These are phyloP conservation scores for Schizosaccharomyces osmophilus DNA, from an alignment of 805 yeast genomes.

Conservation along the genomic window DNA sequence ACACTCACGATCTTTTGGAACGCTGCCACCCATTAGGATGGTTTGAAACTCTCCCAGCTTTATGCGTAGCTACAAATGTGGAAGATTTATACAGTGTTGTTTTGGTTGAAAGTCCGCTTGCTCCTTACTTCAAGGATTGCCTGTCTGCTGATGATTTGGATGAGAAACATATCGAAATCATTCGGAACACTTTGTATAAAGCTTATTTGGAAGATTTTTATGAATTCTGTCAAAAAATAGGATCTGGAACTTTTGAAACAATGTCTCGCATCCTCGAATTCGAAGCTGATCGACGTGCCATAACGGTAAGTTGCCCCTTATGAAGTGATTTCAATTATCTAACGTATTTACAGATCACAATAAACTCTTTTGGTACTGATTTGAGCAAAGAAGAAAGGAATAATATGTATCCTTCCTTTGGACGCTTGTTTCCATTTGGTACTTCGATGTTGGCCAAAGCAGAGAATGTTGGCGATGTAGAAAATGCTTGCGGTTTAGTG, in stretches of 20 bases:
- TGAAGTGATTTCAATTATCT: no score
- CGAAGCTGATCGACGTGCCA: constrained; percentile 87
- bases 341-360: constrained; percentile 23
- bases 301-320: constrained; percentile 21
- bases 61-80: constrained; percentile 81
- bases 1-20: constrained; percentile 60
- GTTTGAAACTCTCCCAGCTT: constrained; percentile 92
- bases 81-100: constrained; percentile 84
- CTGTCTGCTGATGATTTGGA: constrained; percentile 60
- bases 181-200: constrained; percentile 73
- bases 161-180: constrained; percentile 83
- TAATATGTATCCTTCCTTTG: constrained; percentile 55
- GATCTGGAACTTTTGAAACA: constrained; percentile 55
- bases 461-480: constrained; percentile 70
- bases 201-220: constrained; percentile 80
- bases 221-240: constrained; percentile 38
- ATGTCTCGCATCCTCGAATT: constrained; percentile 58
- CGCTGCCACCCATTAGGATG: constrained; percentile 95
- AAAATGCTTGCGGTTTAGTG: constrained; percentile 16
- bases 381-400: constrained; percentile 48
- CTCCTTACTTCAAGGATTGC: constrained; percentile 84
- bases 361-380: constrained; percentile 72
- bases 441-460: constrained; percentile 43
- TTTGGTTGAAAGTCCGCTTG: constrained; percentile 85
- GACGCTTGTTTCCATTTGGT: constrained; percentile 50